A percentile compares a stretch with the other conserved stretches of the same genome.
These are phyloP conservation scores for Neckera pumila DNA, from an alignment of 225 moss, liverwort and hornwort genomes.

Conservation along the genomic window DNA sequence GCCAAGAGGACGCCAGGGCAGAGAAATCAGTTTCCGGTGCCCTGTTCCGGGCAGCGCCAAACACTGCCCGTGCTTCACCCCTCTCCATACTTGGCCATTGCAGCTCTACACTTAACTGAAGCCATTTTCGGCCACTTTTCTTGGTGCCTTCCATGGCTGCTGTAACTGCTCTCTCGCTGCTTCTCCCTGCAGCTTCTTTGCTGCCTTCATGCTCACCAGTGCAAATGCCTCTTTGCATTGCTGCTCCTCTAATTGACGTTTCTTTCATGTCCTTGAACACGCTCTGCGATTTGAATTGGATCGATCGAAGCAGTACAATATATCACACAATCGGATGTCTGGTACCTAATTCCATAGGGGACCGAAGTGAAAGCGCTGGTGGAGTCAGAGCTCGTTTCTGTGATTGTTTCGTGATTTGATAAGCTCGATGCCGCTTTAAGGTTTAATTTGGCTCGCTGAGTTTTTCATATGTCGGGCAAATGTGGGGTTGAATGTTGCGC, in stretches of 20 bases:
- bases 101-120: background rate
- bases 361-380: background rate
- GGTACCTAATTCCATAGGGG: background rate
- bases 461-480: background rate
- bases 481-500: background rate
- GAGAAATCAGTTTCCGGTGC: background rate
- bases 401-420: background rate
- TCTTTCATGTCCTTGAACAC: background rate
- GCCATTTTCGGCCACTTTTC: constrained; percentile 9
- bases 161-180: constrained; percentile 35
- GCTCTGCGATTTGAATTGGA: background rate
- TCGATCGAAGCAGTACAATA: background rate
- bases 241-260: background rate
- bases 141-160: constrained; percentile 28
- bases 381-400: background rate
- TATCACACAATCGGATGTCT: background rate
- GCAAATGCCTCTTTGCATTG: background rate
- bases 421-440: background rate
- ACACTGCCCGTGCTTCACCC: background rate
- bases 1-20: constrained; percentile 6
- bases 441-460: background rate
- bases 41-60: background rate
- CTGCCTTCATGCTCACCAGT: background rate
- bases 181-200: constrained; percentile 9
- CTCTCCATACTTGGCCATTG: background rate